These are phyloP conservation scores for Tinospora cordifolia DNA, from an alignment of 164 flowering plant species.

Conservation along the genomic window DNA sequence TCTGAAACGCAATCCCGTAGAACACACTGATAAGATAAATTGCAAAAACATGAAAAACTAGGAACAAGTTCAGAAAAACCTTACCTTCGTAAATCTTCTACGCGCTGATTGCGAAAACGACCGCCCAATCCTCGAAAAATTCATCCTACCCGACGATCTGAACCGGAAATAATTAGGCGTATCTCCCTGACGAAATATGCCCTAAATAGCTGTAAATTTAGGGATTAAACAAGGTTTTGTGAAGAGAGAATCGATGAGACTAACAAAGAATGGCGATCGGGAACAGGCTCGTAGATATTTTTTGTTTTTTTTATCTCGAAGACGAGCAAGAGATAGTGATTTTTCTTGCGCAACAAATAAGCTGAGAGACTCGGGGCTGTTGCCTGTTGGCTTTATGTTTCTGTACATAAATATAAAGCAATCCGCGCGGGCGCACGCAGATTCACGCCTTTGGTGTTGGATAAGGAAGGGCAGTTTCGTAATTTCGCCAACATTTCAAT, in stretches of 20 bases:
- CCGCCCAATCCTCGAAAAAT: slow-evolving; percentile 37
- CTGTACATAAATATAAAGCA: too few relatives aligned
- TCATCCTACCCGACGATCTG: slow-evolving; percentile 21
- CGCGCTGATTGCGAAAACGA: slow-evolving; percentile 32
- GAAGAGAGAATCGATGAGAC: not conserved
- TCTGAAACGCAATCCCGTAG: slow-evolving; percentile 8
- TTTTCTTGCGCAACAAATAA: too few relatives aligned
- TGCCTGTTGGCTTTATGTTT: too few relatives aligned
- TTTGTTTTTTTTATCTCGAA: not conserved
- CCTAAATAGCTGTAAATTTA: not conserved
- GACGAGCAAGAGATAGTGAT: too few relatives aligned
- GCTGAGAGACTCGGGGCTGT: too few relatives aligned
- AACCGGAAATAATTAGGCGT: slow-evolving; percentile 4
- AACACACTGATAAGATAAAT: not conserved
- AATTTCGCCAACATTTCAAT: too few relatives aligned
- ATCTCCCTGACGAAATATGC: not conserved
- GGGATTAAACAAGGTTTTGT: not conserved
- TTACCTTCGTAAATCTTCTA: slow-evolving; percentile 21
- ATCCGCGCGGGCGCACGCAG: too few relatives aligned
- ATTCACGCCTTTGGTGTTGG: too few relatives aligned
- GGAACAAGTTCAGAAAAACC: slow-evolving; percentile 2
- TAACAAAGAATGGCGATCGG: not conserved
- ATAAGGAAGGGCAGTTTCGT: too few relatives aligned
- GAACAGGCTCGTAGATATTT: not conserved
- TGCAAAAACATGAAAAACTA: not conserved